Evolutionary conservation across 2,329 filamentous ascomycete genomes (phyloP), one percentile per base, ranked within the genome.

Genomic region (Aureobasidium musti): DNA sequence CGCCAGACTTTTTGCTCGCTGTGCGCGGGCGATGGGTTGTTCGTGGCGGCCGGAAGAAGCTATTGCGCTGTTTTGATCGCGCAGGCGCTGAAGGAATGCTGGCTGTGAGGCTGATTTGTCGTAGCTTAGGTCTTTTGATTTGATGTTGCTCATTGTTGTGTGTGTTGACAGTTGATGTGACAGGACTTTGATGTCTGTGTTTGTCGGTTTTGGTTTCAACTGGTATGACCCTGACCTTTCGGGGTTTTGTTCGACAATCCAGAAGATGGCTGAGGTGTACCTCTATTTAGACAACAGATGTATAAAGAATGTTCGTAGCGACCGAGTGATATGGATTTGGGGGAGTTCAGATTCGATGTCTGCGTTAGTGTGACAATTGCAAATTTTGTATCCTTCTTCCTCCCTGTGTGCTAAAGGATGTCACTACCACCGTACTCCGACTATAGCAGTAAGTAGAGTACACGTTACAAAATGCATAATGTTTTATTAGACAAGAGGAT

Each of bases 101-200:
- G 74, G 81, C 73, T 79, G 81, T 72, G 76, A 86, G 78, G 70
- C 84, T 81, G 47, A 33, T 60, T 66, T 66, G 64, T 79, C 81
- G 82, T 91, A 92, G 67, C 83, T 82, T 57, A 92, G 83, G 76
- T 91, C 81, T 63, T 86, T 91, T 74, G 91, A 79, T 68, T 79
- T 81, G 79, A 66, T 66, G 41, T 65, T 65, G 33, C 28, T 59
- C 64, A 66, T 66, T 30, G 17, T 61, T 26, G 28, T n/a, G n/a
- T 35, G 37, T n/a, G 41, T 43, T n/a, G n/a, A n/a, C n/a, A n/a
- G 13, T 11, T 61, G 5, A 17, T 61, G 7, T 21, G 35, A 14
- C 8, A 37, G 11, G 17, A 28, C 5, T n/a, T 45, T 13, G 28
- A 5, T 30, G 23, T 14, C 14, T 14, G 35, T 10, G 30, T 61